phyloP scores from a whole-genome alignment of 1,139 yeast genomes.

The Wickerhamomyces sp. region DNA sequence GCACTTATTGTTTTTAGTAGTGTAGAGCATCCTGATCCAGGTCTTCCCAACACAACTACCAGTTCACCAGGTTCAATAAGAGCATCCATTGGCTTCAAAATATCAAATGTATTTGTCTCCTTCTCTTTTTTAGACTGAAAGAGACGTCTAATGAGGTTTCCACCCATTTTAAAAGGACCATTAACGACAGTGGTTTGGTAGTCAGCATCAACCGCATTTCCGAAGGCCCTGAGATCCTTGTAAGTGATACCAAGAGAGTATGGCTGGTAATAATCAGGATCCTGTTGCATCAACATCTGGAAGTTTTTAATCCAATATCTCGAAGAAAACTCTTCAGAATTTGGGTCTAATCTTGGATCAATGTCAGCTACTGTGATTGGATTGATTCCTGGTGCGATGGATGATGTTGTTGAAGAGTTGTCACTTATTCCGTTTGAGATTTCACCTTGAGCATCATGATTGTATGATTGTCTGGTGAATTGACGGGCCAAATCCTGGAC shows the following conservation, averaged over 20 bases:
- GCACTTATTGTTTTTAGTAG: constrained; percentile 53
- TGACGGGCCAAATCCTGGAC: constrained; percentile 6
- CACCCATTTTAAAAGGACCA: constrained; percentile 31
- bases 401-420: constrained; percentile 16
- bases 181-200: constrained; percentile 40
- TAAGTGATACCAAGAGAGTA: constrained; percentile 40
- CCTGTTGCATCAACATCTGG: constrained; percentile 48
- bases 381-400: constrained; percentile 21
- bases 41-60: constrained; percentile 48
- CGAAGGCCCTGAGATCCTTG: constrained; percentile 41
- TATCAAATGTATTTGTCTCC: constrained; percentile 22
- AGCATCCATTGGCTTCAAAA: constrained; percentile 37
- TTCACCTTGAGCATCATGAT: neutral
- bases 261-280: constrained; percentile 56
- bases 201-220: constrained; percentile 42
- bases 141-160: constrained; percentile 22
- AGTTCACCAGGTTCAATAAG: constrained; percentile 44
- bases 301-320: constrained; percentile 71
- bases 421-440: neutral
- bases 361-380: constrained; percentile 31
- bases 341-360: constrained; percentile 49
- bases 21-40: constrained; percentile 50
- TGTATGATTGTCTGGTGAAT: constrained; percentile 3
- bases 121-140: constrained; percentile 25
- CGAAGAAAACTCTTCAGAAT: constrained; percentile 51